Evolutionary conservation across 1,139 yeast genomes (phyloP).

Genomic region (Lodderomyces beijingensis): DNA sequence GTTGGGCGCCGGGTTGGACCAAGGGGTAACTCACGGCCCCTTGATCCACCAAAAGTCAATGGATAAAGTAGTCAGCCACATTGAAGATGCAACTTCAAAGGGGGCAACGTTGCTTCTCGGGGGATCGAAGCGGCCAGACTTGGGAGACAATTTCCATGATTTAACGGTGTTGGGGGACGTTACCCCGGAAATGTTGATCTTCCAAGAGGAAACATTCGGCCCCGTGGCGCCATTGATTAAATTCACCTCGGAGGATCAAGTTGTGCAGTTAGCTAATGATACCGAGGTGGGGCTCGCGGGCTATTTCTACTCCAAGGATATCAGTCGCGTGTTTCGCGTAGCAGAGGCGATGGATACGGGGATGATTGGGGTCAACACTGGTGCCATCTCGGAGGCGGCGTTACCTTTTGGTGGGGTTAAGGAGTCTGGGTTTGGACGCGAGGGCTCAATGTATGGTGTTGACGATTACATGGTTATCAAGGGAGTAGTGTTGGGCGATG

Average conservation of each 20-base stretch:
- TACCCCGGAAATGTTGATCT: conserved; percentile 57
- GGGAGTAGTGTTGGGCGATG: conserved; percentile 21
- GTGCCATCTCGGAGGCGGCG: conserved; percentile 42
- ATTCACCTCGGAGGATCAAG: conserved; percentile 66
- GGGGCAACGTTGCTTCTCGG: conserved; percentile 66
- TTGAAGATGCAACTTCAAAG: conserved; percentile 66
- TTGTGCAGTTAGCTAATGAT: conserved; percentile 62
- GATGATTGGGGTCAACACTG: conserved; percentile 47
- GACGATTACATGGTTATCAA: conserved; percentile 38
- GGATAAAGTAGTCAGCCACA: conserved; percentile 65
- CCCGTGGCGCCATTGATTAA: conserved; percentile 79
- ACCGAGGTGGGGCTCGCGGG: conserved; percentile 49
- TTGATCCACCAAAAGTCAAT: conserved; percentile 66
- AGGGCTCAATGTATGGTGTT: conserved; percentile 42
- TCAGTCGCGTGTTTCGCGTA: conserved; percentile 52
- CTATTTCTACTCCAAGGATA: conserved; percentile 36
- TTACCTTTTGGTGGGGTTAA: conserved; percentile 46
- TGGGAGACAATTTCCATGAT: conserved; percentile 73
- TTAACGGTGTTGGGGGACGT: conserved; percentile 72
- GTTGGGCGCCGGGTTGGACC: conserved; percentile 72
- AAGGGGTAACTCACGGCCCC: conserved; percentile 74
- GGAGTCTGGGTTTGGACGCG: conserved; percentile 47
- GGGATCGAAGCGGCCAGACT: conserved; percentile 61
- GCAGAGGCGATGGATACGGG: conserved; percentile 43
- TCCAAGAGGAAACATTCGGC: conserved; percentile 82